Percentiles rank a stretch among this genome's conserved stretches.
These are phyloP conservation scores for Arabidopsis thaliana DNA, from an alignment of 345 rosid genomes.

Conservation along the genomic window DNA sequence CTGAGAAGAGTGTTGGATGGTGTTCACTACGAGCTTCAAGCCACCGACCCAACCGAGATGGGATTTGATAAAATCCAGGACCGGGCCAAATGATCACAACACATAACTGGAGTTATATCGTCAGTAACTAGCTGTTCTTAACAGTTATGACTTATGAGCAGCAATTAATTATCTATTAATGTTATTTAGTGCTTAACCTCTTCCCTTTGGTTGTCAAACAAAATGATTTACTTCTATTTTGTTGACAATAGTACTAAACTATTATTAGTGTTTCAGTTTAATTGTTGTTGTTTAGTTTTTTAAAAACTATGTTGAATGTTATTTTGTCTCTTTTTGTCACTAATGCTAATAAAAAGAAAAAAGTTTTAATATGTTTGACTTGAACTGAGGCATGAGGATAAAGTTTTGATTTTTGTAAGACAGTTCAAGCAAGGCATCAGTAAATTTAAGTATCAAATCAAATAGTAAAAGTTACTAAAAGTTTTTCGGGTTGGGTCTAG, in stretches of 20 bases:
- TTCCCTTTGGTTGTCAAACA: neutral
- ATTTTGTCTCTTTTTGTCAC: conserved; percentile 8
- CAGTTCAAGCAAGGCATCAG: neutral
- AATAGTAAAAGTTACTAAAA: neutral
- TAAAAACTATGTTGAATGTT: neutral
- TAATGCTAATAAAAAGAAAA: conserved; percentile 18
- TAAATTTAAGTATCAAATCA: neutral
- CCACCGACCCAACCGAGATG: conserved; percentile 96
- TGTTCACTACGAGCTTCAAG: conserved; percentile 86
- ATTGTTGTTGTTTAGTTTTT: conserved; percentile 6
- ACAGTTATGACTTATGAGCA: conserved; percentile 22
- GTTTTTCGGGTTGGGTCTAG: neutral
- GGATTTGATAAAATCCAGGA: conserved; percentile 83
- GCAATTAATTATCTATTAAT: conserved; percentile 8
- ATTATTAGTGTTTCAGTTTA: conserved; percentile 1
- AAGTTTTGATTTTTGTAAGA: neutral
- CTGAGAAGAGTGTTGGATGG: conserved; percentile 88
- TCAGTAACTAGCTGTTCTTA: conserved; percentile 8
- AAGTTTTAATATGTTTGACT: neutral
- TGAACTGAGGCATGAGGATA: neutral
- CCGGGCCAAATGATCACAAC: conserved; percentile 58
- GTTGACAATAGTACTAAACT: conserved; percentile 29
- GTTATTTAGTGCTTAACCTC: conserved; percentile 36
- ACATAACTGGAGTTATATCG: conserved; percentile 35
- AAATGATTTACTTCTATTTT: neutral